Conservation (phyloP, 169 alveolate species). For the Plasmodium gonderi region DNA sequence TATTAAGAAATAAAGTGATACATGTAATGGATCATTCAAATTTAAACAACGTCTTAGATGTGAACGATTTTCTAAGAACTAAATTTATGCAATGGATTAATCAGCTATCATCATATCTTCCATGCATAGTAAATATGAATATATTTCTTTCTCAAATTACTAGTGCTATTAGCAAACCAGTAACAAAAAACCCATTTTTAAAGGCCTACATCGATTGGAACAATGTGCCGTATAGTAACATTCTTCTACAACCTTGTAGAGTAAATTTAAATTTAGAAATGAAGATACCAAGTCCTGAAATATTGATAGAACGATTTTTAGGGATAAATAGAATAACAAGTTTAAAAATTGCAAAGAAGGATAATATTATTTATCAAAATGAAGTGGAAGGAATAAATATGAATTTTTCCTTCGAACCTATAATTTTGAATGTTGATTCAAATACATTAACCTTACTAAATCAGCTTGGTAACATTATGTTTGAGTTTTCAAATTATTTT, state of each 20-base stretch:
- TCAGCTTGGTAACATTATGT: slow-evolving; percentile 40
- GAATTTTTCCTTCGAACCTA: slow-evolving; percentile 29
- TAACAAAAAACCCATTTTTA: slow-evolving; percentile 51
- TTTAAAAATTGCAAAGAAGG: slow-evolving; percentile 35
- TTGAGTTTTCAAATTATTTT: slow-evolving; percentile 40
- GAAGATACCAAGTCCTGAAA: slow-evolving; percentile 36
- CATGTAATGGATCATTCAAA: slow-evolving; percentile 36
- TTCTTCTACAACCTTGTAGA: slow-evolving; percentile 65
- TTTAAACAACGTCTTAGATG: slow-evolving; percentile 45
- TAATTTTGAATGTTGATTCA: slow-evolving; percentile 63
- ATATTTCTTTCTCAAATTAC: slow-evolving; percentile 66
- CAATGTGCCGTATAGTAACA: slow-evolving; percentile 53
- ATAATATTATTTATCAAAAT: slow-evolving; percentile 10
- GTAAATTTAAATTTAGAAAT: slow-evolving; percentile 37
- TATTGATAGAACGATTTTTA: slow-evolving; percentile 34
- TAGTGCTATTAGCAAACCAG: slow-evolving; percentile 65
- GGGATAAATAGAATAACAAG: slow-evolving; percentile 66
- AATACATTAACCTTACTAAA: slow-evolving; percentile 40
- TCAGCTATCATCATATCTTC: slow-evolving; percentile 26
- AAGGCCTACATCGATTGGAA: slow-evolving; percentile 74
- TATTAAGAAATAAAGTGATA: background rate
- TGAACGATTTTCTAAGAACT: slow-evolving; percentile 17
- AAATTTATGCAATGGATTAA: slow-evolving; percentile 20
- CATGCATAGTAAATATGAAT: slow-evolving; percentile 55
- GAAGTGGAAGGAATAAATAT: slow-evolving; percentile 62